Base-by-base conservation (phyloP, 140 eudicot genomes). In the Oenanthe javanica region DNA sequence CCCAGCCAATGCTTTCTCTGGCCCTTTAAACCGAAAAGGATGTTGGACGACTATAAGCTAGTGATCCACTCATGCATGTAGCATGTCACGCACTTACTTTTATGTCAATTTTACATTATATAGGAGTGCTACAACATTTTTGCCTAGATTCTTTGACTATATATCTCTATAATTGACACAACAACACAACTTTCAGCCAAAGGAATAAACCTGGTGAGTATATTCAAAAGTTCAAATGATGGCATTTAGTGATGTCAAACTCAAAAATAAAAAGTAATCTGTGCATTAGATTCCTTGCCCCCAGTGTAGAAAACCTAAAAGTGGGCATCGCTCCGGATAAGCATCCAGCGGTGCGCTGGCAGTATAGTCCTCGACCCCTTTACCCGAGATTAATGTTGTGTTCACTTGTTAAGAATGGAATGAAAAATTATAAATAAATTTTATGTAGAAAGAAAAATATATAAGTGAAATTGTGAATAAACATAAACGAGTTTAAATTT, bases 151-250 rank as follows among this genome's bases (percentile, higher is more conserved):
- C 67, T 74, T 48, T 47, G 78, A 74, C 78, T 47, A 40, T 31
- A 31, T 4, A 3, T 11, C 55, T 21, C 40, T 74, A 25, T 5
- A 8, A 19, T 15, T 12, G 8, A 74, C 78, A 23, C 36, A 48
- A 11, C 48, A n/a, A 23, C 50, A 46, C n/a, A 75, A 25, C 43
- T 75, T 48, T 75, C 61, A 73, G 57, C 76, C 49, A 18, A 72
- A 19, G 76, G 49, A 46, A 43, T 43, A 75, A 75, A 73, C 77
- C 31, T 50, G 21, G 46, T n/a, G 77, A 73, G 55, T 46, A 21
- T n/a, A 73, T 46, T 73, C 38, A 46, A 46, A 46, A 9, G 36
- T 9, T 67, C 45, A 67, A 27, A 75, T 25, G 61, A n/a, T 42
- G 77, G 54, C 18, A 4, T 15, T 9, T 31, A 75, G 9, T 21